A percentile compares a stretch with the other conserved stretches of the same genome.
These are phyloP conservation scores for Panicum virgatum DNA, from an alignment of 202 grass and related monocot genomes.

Conservation along the genomic window DNA sequence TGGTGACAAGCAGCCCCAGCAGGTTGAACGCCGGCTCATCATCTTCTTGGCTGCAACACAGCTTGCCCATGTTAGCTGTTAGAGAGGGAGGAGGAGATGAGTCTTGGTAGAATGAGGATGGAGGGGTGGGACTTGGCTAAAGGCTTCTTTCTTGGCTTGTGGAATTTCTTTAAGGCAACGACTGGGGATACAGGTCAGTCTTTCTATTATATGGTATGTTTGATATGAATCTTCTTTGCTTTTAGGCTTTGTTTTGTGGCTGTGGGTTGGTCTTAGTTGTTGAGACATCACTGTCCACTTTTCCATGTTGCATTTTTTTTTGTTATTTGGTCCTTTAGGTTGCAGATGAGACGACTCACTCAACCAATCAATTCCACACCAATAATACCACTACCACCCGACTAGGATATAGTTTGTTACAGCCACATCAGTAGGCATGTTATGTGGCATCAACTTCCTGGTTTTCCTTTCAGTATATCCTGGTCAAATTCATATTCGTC, in stretches of 20 bases:
- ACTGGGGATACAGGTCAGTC: slow-evolving; percentile 5
- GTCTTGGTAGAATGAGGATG: not conserved
- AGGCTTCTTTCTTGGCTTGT: slow-evolving; percentile 14
- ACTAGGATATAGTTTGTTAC: slow-evolving; percentile 8
- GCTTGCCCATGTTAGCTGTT: slow-evolving; percentile 60
- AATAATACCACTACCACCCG: slow-evolving; percentile 12
- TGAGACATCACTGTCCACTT: slow-evolving; percentile 31
- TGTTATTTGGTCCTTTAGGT: not conserved
- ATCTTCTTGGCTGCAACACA: slow-evolving; percentile 55
- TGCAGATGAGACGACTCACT: slow-evolving; percentile 16
- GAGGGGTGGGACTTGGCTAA: not conserved
- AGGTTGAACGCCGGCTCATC: slow-evolving; percentile 53
- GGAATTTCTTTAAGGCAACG: not conserved
- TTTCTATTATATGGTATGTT: not conserved
- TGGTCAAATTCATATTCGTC: not conserved
- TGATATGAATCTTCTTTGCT: slow-evolving; percentile 18
- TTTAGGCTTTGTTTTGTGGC: slow-evolving; percentile 7
- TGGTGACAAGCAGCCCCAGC: slow-evolving; percentile 50
- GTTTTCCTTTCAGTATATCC: slow-evolving; percentile 23
- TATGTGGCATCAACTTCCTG: not conserved
- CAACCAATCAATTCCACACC: slow-evolving; percentile 24
- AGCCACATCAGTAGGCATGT: not conserved
- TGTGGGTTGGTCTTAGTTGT: slow-evolving; percentile 28
- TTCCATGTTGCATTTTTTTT: slow-evolving; percentile 19
- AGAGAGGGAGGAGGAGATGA: not conserved